Conservation (phyloP, 2,329 filamentous ascomycete genomes). For the Aspergillus bombycis region DNA sequence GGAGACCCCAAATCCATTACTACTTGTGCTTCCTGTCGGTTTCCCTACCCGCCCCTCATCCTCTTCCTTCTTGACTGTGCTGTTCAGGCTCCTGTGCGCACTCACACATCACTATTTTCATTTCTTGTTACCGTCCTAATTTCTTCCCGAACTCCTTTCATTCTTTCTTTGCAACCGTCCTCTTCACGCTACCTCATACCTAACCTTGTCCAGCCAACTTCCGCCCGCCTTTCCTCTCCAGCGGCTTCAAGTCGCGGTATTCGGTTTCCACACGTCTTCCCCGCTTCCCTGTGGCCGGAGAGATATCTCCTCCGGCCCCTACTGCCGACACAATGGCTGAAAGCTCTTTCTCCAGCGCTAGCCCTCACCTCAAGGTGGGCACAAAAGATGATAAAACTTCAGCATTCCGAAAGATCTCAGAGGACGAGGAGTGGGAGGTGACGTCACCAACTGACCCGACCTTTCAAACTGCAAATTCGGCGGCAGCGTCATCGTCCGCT, state of each 20-base stretch:
- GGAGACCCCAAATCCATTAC: constrained; percentile 16
- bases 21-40: constrained; percentile 18
- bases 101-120: constrained; percentile 9
- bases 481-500: constrained; percentile 23
- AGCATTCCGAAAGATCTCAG: constrained; percentile 66
- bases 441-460: constrained; percentile 71
- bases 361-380: constrained; percentile 79
- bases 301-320: constrained; percentile 31
- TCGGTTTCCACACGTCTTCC: constrained; percentile 52
- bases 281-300: constrained; percentile 32
- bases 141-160: neutral
- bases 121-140: constrained; percentile 3
- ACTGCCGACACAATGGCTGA: constrained; percentile 63
- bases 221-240: constrained; percentile 57
- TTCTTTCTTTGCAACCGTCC: constrained; percentile 16
- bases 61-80: constrained; percentile 17
- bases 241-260: constrained; percentile 67
- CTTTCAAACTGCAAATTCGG: constrained; percentile 52
- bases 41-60: constrained; percentile 27
- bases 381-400: constrained; percentile 62
- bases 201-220: constrained; percentile 69
- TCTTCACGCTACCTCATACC: constrained; percentile 21
- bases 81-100: constrained; percentile 4
- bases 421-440: constrained; percentile 83
- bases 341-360: constrained; percentile 74